Evolutionary conservation across 352 stramenopile genomes (phyloP).

Genomic region (Globisporangium echinulatum): DNA sequence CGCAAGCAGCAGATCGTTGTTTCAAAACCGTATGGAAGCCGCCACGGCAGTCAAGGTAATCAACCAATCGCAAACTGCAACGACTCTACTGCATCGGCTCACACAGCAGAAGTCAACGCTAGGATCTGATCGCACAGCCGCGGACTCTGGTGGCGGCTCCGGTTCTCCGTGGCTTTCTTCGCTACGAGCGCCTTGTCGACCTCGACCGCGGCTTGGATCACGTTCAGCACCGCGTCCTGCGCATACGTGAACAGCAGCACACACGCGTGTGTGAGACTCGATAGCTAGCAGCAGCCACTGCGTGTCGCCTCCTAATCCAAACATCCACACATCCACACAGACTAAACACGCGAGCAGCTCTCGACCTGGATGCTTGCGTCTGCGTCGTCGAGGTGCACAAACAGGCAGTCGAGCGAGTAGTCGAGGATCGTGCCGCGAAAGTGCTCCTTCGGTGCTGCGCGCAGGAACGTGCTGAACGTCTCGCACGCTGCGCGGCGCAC

Average conservation of each 20-base stretch:
- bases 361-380: slow-evolving; percentile 78
- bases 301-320: too few species aligned
- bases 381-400: slow-evolving; percentile 89
- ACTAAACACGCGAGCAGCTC: neutral
- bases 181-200: slow-evolving; percentile 51
- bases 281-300: too few species aligned
- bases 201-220: slow-evolving; percentile 56
- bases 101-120: slow-evolving; percentile 23
- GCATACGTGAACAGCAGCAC: neutral
- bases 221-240: slow-evolving; percentile 59
- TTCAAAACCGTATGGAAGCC: too few species aligned
- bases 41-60: neutral
- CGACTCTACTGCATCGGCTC: neutral
- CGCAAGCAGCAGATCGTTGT: too few species aligned
- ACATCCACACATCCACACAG: slow-evolving; percentile 7
- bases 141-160: slow-evolving; percentile 60
- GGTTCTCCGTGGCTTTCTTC: slow-evolving; percentile 76
- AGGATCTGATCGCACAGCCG: slow-evolving; percentile 69
- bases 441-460: slow-evolving; percentile 73
- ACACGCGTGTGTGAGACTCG: too few species aligned
- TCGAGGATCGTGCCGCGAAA: slow-evolving; percentile 88
- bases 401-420: slow-evolving; percentile 87
- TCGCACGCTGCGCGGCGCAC: slow-evolving; percentile 84
- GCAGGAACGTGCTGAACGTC: slow-evolving; percentile 85
- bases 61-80: neutral